Evolutionary conservation across 345 rosid species (phyloP).

Genomic region (Brassica carinata): DNA sequence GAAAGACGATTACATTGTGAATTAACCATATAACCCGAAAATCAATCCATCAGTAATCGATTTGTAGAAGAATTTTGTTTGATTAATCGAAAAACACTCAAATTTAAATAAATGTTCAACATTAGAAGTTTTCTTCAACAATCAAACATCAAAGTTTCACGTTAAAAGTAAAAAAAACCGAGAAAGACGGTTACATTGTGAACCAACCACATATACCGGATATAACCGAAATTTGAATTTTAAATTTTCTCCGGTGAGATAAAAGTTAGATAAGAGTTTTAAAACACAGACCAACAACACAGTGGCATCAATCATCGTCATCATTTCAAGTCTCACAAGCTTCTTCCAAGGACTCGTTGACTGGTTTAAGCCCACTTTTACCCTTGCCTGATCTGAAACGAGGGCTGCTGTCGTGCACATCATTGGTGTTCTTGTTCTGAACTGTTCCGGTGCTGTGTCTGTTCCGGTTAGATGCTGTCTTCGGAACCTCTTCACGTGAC

Average conservation of each 20-base stretch:
- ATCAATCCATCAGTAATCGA: not conserved
- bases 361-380: slow-evolving; percentile 49
- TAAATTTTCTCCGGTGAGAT: slow-evolving; percentile 13
- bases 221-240: slow-evolving; percentile 26
- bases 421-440: slow-evolving; percentile 29
- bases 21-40: slow-evolving; percentile 22
- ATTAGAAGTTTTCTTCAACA: slow-evolving; percentile 25
- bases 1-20: slow-evolving; percentile 31
- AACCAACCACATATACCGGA: slow-evolving; percentile 32
- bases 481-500: slow-evolving; percentile 30
- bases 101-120: slow-evolving; percentile 22
- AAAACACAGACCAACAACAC: slow-evolving; percentile 25
- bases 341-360: slow-evolving; percentile 41
- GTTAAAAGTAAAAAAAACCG: slow-evolving; percentile 20
- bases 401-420: slow-evolving; percentile 41
- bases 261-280: slow-evolving; percentile 25
- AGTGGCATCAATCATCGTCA: slow-evolving; percentile 25
- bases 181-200: slow-evolving; percentile 31
- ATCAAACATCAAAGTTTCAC: slow-evolving; percentile 25
- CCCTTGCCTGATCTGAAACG: slow-evolving; percentile 46
- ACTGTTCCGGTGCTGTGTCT: slow-evolving; percentile 51
- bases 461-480: slow-evolving; percentile 29
- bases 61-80: not conserved
- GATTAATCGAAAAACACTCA: not conserved
- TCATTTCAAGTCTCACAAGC: slow-evolving; percentile 41